A percentile compares a stretch with the other conserved stretches of the same genome.
Evolutionary conservation across 1,139 yeast genomes (phyloP).

Genomic region (Lodderomyces pseudojiufengensis): DNA sequence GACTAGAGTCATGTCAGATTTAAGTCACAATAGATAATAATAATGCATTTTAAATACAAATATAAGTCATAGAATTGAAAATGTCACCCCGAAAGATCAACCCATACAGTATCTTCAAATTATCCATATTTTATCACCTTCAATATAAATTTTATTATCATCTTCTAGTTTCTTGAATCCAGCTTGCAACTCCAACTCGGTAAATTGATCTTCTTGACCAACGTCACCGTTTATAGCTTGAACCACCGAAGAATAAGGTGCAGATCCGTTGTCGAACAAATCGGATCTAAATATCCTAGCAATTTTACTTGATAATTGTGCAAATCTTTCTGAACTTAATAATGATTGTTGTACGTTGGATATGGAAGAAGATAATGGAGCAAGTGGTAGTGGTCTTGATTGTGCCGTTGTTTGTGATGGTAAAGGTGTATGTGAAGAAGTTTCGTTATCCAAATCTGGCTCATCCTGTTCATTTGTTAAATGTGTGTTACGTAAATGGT

Average conservation of each 20-base stretch:
- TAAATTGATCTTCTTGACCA: slow-evolving; percentile 60
- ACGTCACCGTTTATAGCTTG: slow-evolving; percentile 49
- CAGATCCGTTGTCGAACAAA: slow-evolving; percentile 43
- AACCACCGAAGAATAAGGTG: slow-evolving; percentile 42
- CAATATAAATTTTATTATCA: slow-evolving; percentile 56
- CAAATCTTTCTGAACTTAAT: slow-evolving; percentile 50
- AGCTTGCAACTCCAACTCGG: slow-evolving; percentile 46
- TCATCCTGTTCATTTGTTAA: neutral
- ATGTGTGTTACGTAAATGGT: neutral
- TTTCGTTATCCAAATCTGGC: slow-evolving; percentile 4
- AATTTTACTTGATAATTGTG: slow-evolving; percentile 41
- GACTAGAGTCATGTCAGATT: too few relatives aligned
- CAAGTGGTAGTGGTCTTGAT: slow-evolving; percentile 7
- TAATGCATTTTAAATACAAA: too few relatives aligned
- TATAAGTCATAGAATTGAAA: too few relatives aligned
- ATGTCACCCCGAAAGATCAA: too few relatives aligned
- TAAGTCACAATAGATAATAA: too few relatives aligned
- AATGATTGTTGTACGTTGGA: slow-evolving; percentile 8
- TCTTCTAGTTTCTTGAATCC: slow-evolving; percentile 52
- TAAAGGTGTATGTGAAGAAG: slow-evolving; percentile 8
- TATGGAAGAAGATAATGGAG: neutral
- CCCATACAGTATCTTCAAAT: too few relatives aligned
- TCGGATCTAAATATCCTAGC: slow-evolving; percentile 46
- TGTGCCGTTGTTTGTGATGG: slow-evolving; percentile 2
- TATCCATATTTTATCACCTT: slow-evolving; percentile 54